A percentile compares a stretch with the other conserved stretches of the same genome.
phyloP scores from a whole-genome alignment of 1,284 basidiomycete genomes.

The Tylopilus sp. region DNA sequence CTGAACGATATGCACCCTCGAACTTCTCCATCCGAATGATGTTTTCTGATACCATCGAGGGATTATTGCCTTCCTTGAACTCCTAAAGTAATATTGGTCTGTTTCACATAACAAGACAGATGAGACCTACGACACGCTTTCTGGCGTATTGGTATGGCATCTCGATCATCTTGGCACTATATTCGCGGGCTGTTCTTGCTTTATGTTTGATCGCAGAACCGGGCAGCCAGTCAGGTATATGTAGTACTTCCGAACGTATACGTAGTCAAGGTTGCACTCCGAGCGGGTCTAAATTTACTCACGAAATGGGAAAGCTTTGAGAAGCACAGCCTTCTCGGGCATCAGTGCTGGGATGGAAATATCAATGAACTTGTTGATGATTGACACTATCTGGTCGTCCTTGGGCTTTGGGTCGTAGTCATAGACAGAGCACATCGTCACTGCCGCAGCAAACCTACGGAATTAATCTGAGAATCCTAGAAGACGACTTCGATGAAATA shows the following conservation, averaged over 20 bases:
- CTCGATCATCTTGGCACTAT: constrained; percentile 24
- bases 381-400: constrained; percentile 31
- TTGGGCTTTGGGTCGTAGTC: constrained; percentile 36
- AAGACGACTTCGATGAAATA: neutral
- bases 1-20: constrained; percentile 13
- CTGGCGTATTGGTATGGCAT: constrained; percentile 30
- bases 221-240: constrained; percentile 36
- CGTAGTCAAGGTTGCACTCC: neutral
- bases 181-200: constrained; percentile 25
- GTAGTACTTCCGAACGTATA: constrained; percentile 28
- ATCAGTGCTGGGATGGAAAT: constrained; percentile 13
- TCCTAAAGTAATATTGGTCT: constrained; percentile 7
- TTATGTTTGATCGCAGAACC: constrained; percentile 29
- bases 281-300: neutral
- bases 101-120: neutral
- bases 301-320: constrained; percentile 39
- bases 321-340: constrained; percentile 21
- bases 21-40: constrained; percentile 28
- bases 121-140: constrained; percentile 21
- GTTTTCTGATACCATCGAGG: constrained; percentile 37
- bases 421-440: constrained; percentile 32
- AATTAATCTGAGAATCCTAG: neutral
- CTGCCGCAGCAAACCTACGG: constrained; percentile 27
- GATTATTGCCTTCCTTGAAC: constrained; percentile 10
- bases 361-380: constrained; percentile 29